A percentile compares a stretch with the other conserved stretches of the same genome.
These are phyloP conservation scores for Coprinellus aureogranulatus DNA, from an alignment of 768 basidiomycete genomes.

Conservation along the genomic window DNA sequence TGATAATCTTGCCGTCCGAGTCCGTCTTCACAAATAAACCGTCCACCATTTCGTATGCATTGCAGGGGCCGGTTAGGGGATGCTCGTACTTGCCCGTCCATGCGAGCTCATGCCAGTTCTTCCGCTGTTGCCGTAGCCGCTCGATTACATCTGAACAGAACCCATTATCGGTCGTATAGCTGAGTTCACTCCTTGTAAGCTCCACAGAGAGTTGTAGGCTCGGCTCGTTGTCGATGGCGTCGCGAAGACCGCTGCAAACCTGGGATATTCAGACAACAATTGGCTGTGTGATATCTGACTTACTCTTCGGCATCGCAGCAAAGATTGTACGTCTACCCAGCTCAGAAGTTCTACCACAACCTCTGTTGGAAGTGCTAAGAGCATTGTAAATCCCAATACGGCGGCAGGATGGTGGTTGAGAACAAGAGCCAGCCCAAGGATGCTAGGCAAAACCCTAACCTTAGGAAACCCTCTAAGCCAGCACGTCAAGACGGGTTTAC, in stretches of 20 bases:
- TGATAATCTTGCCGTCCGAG: constrained; percentile 15
- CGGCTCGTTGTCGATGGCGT: background rate
- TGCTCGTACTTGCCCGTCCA: constrained; percentile 3
- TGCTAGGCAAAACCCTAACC: background rate
- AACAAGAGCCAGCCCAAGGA: too few relatives aligned
- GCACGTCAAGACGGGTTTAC: too few relatives aligned
- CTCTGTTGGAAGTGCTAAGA: background rate
- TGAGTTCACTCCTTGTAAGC: background rate
- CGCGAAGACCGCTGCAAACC: background rate
- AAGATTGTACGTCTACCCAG: background rate
- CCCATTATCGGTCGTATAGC: background rate
- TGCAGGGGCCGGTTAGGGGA: constrained; percentile 18
- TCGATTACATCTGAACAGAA: background rate
- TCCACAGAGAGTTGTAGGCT: background rate
- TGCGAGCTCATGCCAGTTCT: background rate
- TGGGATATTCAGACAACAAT: background rate
- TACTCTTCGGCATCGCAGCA: background rate
- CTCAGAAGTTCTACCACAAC: background rate
- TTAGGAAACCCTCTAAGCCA: too few relatives aligned
- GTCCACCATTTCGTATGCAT: constrained; percentile 60
- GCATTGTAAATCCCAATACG: background rate
- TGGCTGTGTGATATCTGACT: background rate
- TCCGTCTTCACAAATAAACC: constrained; percentile 52
- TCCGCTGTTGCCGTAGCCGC: background rate
- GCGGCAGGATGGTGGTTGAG: too few relatives aligned